Percentiles rank a stretch among this genome's conserved stretches.
These are phyloP conservation scores for Colletotrichum ledebouriae DNA, from an alignment of 2,329 filamentous ascomycete species.

Conservation along the genomic window DNA sequence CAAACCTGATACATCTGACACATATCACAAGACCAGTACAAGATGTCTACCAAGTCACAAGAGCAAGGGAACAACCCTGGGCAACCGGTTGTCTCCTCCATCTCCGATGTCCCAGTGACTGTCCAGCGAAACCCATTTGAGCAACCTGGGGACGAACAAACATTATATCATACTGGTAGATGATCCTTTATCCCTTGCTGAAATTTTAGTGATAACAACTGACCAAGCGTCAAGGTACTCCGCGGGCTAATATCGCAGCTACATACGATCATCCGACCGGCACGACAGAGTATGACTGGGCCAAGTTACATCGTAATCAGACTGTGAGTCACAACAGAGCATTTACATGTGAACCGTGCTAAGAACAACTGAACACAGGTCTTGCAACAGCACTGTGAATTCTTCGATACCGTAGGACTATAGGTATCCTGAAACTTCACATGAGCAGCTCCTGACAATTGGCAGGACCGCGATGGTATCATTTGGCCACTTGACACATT, in stretches of 20 bases:
- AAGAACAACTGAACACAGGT: constrained; percentile 30
- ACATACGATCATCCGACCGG: constrained; percentile 52
- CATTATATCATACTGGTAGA: constrained; percentile 47
- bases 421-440: fast-evolving
- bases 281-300: constrained; percentile 51
- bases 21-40: not conserved
- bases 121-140: constrained; percentile 48
- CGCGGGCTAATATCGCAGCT: constrained; percentile 53
- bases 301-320: constrained; percentile 48
- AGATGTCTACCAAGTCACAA: constrained; percentile 15
- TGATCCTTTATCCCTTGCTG: not conserved
- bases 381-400: constrained; percentile 57
- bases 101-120: constrained; percentile 46
- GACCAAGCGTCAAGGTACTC: constrained; percentile 46
- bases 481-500: constrained; percentile 57
- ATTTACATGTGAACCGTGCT: not conserved
- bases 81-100: constrained; percentile 27
- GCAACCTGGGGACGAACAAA: constrained; percentile 47
- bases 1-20: not conserved
- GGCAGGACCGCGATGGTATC: constrained; percentile 53
- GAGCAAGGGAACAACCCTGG: constrained; percentile 12
- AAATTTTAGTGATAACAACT: not conserved
- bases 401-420: constrained; percentile 54
- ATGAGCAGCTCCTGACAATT: not conserved
- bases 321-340: constrained; percentile 44